Conservation (phyloP, 164 flowering plant species). For the Stephania yunnanensis region DNA sequence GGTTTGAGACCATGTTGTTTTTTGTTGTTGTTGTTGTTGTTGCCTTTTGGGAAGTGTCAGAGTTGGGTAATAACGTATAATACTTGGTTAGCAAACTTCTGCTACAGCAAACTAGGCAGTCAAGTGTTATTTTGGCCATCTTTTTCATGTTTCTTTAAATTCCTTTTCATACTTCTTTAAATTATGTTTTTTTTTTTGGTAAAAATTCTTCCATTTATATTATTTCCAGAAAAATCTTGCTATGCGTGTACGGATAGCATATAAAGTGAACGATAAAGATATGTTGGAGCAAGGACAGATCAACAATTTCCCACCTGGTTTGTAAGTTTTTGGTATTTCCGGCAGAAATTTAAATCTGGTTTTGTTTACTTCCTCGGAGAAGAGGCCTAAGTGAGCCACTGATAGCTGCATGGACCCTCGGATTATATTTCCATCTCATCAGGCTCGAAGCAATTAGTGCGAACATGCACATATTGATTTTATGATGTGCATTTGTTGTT, state of each 20-base stretch:
- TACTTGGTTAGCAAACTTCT: not conserved
- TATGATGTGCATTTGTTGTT: conserved; percentile 20
- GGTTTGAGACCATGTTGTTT: too few relatives aligned
- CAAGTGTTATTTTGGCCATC: not conserved
- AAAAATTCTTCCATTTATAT: too few relatives aligned
- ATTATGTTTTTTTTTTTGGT: not conserved
- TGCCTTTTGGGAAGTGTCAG: too few relatives aligned
- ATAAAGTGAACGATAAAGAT: conserved; percentile 65
- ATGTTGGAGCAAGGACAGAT: conserved; percentile 80
- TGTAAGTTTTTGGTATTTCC: conserved; percentile 10
- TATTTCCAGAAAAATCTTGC: conserved; percentile 75
- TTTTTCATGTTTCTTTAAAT: not conserved
- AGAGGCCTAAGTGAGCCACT: conserved; percentile 14
- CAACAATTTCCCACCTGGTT: conserved; percentile 48
- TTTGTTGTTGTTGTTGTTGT: too few relatives aligned
- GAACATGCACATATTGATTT: conserved; percentile 13
- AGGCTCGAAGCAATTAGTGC: conserved; percentile 11
- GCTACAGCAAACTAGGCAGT: too few relatives aligned
- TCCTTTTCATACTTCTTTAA: not conserved
- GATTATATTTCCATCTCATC: conserved; percentile 7
- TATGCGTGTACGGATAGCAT: conserved; percentile 83
- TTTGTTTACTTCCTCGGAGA: conserved; percentile 5
- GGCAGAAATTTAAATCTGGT: conserved; percentile 5
- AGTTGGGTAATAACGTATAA: not conserved
- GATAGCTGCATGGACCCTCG: conserved; percentile 15